These are phyloP conservation scores for Coemansia nantahalensis DNA, from an alignment of 192 early-diverging fungal genomes.

Conservation along the genomic window DNA sequence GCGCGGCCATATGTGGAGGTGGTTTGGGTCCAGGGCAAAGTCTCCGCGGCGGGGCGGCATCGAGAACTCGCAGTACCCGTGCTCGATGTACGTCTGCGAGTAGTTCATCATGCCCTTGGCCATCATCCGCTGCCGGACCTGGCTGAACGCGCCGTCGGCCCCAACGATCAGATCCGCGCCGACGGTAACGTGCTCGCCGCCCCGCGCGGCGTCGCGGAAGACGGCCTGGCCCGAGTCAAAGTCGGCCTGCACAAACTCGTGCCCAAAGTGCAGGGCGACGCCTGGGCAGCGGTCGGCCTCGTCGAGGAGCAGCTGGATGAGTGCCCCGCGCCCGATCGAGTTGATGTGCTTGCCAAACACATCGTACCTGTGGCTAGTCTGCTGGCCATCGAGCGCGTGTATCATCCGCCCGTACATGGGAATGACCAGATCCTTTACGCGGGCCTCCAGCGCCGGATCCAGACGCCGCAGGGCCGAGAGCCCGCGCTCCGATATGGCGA, in stretches of 20 bases:
- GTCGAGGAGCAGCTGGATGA: conserved; percentile 80
- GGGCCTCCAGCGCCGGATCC: conserved; percentile 63
- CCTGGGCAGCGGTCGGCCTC: conserved; percentile 64
- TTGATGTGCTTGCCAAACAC: conserved; percentile 91
- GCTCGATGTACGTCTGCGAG: conserved; percentile 86
- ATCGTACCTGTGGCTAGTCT: conserved; percentile 81
- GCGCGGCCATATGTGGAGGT: conserved; percentile 97
- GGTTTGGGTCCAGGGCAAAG: conserved; percentile 84
- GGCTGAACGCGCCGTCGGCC: conserved; percentile 85
- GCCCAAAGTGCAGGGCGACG: conserved; percentile 75
- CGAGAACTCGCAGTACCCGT: conserved; percentile 88
- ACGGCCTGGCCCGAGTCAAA: conserved; percentile 63
- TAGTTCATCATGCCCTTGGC: conserved; percentile 75
- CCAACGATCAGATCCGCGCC: conserved; percentile 81
- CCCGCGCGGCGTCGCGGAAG: conserved; percentile 26
- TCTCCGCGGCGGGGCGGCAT: conserved; percentile 70
- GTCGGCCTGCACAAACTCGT: conserved; percentile 65
- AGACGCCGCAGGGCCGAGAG: conserved; percentile 74
- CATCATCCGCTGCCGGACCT: conserved; percentile 80
- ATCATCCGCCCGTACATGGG: conserved; percentile 96
- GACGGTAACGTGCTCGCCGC: conserved; percentile 29
- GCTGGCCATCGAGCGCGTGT: conserved; percentile 69
- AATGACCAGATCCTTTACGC: conserved; percentile 66
- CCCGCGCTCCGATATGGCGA: conserved; percentile 87
- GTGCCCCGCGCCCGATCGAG: conserved; percentile 80